Evolutionary conservation across 208 protist species (phyloP).

Genomic region (Phytomonas serpens): DNA sequence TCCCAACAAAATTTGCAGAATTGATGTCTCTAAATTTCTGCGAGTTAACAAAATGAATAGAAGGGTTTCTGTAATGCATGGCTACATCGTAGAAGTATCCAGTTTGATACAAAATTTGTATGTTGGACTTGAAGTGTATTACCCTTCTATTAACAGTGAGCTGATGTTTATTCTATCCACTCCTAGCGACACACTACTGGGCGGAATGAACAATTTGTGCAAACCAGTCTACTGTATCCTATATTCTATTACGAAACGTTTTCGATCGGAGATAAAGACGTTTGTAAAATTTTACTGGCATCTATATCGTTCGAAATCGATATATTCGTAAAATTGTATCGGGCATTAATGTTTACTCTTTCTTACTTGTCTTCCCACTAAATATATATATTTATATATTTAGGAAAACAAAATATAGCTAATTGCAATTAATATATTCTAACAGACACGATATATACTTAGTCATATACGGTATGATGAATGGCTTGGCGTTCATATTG

Average conservation of each 20-base stretch:
- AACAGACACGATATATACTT: neutral
- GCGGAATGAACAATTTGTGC: neutral
- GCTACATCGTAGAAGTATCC: neutral
- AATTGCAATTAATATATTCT: neutral
- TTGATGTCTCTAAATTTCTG: too few species aligned
- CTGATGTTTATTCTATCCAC: neutral
- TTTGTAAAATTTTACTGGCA: too few species aligned
- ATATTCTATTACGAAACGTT: neutral
- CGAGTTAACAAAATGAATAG: too few species aligned
- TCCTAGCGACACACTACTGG: neutral
- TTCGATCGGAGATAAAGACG: neutral
- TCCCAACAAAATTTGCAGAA: neutral
- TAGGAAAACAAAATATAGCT: neutral
- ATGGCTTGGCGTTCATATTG: neutral
- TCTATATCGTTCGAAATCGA: too few species aligned
- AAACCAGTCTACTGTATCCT: neutral
- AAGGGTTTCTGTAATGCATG: too few species aligned
- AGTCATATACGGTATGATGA: neutral
- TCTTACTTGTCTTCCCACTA: neutral
- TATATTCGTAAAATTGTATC: too few species aligned
- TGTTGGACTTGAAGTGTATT: neutral
- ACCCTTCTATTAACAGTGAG: conserved; percentile 1
- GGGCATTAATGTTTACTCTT: too few species aligned
- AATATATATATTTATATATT: conserved; percentile 1
- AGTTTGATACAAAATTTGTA: neutral